Percentiles rank a stretch among this genome's conserved stretches.
Conservation (phyloP, 108 stramenopile genomes). For the Pinguiococcus pyrenoidosus region DNA sequence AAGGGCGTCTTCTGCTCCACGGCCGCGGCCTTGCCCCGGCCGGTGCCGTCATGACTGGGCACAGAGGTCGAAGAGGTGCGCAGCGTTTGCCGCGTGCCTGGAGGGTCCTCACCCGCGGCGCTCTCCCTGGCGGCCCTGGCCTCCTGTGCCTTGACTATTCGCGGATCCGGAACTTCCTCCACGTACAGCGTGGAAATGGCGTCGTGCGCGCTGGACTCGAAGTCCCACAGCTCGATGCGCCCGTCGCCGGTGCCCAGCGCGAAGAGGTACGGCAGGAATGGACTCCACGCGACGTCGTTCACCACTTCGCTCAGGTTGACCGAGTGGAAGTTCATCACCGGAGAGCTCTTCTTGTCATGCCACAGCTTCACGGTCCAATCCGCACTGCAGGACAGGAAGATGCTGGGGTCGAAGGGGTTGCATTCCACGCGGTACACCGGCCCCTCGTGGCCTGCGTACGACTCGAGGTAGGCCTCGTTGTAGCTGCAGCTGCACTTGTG, state of each 20-base stretch:
- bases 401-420: slow-evolving; percentile 29
- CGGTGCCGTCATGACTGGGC: not conserved
- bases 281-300: slow-evolving; percentile 45
- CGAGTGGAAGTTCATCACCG: slow-evolving; percentile 19
- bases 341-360: slow-evolving; percentile 4
- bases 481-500: slow-evolving; percentile 42
- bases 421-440: slow-evolving; percentile 43
- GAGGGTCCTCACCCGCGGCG: not conserved
- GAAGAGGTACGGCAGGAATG: slow-evolving; percentile 30
- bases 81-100: too few relatives aligned
- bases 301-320: slow-evolving; percentile 29
- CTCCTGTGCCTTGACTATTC: not conserved
- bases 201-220: slow-evolving; percentile 22
- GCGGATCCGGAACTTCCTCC: slow-evolving; percentile 2
- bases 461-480: slow-evolving; percentile 48
- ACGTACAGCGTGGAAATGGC: slow-evolving; percentile 16
- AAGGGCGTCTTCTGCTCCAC: not conserved
- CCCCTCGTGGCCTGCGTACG: slow-evolving; percentile 34
- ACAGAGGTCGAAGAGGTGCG: not conserved
- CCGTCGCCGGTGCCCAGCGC: slow-evolving; percentile 43
- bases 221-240: slow-evolving; percentile 42
- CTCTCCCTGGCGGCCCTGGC: not conserved
- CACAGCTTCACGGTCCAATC: slow-evolving; percentile 43
- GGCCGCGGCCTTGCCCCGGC: not conserved
- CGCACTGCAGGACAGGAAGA: slow-evolving; percentile 38